Evolutionary conservation across 208 protist species (phyloP).

Genomic region (Jaenimonas drosophilae): DNA sequence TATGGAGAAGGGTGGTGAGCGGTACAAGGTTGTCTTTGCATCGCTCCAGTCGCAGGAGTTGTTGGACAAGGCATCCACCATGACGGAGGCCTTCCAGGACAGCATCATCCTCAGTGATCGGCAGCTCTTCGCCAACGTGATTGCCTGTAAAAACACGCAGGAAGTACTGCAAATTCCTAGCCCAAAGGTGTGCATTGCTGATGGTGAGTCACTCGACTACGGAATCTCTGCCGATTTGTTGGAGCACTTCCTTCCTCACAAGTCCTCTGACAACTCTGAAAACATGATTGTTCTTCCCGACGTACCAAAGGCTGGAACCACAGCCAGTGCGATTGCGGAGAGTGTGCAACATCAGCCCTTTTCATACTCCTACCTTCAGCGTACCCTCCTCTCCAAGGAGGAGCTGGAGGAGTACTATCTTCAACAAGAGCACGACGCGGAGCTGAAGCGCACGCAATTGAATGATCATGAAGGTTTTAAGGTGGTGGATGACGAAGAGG

Average conservation of each 20-base stretch:
- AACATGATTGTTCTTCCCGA: constrained; percentile 64
- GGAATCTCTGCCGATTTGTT: constrained; percentile 65
- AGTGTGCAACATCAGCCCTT: constrained; percentile 23
- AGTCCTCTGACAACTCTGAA: constrained; percentile 15
- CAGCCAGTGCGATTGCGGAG: constrained; percentile 28
- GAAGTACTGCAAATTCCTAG: constrained; percentile 42
- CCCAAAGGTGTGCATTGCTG: constrained; percentile 70
- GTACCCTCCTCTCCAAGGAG: constrained; percentile 54
- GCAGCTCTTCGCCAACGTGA: constrained; percentile 58
- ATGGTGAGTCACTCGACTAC: constrained; percentile 68
- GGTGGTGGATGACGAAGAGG: constrained; percentile 15
- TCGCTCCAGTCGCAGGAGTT: constrained; percentile 67
- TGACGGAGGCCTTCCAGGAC: constrained; percentile 71
- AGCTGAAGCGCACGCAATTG: constrained; percentile 30
- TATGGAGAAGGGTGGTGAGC: constrained; percentile 56
- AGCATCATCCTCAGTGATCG: constrained; percentile 67
- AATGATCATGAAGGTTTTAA: constrained; percentile 22
- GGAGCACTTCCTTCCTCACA: constrained; percentile 19
- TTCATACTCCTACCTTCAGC: constrained; percentile 23
- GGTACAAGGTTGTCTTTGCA: constrained; percentile 75
- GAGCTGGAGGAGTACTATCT: constrained; percentile 86
- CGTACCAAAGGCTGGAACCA: constrained; percentile 31
- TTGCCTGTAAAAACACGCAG: constrained; percentile 61
- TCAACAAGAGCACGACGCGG: constrained; percentile 41
- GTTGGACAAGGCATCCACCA: constrained; percentile 68